Conservation (phyloP, 148 eudicot genomes). For the Persicaria tinctoria region DNA sequence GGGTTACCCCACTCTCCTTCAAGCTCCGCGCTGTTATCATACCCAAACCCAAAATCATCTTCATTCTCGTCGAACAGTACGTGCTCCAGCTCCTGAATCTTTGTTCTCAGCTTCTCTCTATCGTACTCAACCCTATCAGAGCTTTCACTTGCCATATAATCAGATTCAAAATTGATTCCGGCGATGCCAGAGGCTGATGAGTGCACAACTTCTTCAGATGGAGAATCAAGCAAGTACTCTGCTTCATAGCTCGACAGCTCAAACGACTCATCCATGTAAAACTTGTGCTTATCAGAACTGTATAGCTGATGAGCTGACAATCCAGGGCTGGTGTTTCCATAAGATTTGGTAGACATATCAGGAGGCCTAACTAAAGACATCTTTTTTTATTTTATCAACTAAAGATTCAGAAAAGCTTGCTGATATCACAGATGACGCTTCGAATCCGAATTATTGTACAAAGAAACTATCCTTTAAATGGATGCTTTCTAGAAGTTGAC, state of each 20-base stretch:
- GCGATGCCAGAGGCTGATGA: constrained; percentile 20
- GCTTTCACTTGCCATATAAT: constrained; percentile 19
- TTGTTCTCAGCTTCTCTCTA: constrained; percentile 49
- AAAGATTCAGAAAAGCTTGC: not conserved
- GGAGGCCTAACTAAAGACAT: constrained; percentile 14
- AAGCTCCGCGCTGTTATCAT: constrained; percentile 50
- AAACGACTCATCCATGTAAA: constrained; percentile 38
- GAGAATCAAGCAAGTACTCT: constrained; percentile 42
- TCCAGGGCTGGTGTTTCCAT: not conserved
- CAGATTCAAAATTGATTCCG: constrained; percentile 28
- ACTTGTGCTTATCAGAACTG: constrained; percentile 32
- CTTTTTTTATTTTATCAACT: not conserved
- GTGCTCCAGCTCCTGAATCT: constrained; percentile 85
- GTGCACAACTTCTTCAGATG: constrained; percentile 54
- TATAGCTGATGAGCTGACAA: not conserved
- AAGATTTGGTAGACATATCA: constrained; percentile 34
- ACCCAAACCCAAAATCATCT: constrained; percentile 19
- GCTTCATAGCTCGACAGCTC: constrained; percentile 25
- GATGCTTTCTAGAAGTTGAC: constrained; percentile 2
- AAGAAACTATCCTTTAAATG: not conserved
- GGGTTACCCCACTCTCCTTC: constrained; percentile 50
- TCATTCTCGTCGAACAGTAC: constrained; percentile 63
- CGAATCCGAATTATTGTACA: not conserved
- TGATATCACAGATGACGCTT: constrained; percentile 1
- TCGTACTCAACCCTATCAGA: constrained; percentile 31